Evolutionary conservation across 495 filamentous ascomycete species (phyloP).

Genomic region (Durotheca rogersii): DNA sequence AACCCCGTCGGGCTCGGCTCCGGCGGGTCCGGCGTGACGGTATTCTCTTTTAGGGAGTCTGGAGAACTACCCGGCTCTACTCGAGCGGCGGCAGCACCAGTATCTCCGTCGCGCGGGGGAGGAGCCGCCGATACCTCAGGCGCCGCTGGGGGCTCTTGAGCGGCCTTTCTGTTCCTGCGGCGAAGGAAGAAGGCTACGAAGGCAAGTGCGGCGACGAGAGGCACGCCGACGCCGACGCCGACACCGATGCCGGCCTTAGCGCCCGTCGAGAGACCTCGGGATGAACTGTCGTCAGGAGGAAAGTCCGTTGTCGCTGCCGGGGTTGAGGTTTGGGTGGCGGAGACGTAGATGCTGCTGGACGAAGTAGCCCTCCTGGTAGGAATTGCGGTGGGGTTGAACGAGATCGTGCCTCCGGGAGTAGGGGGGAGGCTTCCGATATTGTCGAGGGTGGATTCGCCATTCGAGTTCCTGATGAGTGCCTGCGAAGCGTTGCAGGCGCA

Average conservation of each 20-base stretch:
- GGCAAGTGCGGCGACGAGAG: background rate
- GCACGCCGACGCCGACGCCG: constrained; percentile 5
- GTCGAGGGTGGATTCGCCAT: constrained; percentile 17
- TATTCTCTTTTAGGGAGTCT: constrained; percentile 1
- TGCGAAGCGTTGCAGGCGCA: constrained; percentile 20
- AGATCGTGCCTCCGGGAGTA: constrained; percentile 9
- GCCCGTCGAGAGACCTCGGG: constrained; percentile 2
- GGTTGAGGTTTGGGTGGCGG: too few species aligned
- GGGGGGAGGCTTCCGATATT: constrained; percentile 6
- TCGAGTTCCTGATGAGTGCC: constrained; percentile 23
- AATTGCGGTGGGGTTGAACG: constrained; percentile 10
- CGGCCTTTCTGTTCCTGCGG: background rate
- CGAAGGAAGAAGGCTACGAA: constrained; percentile 4
- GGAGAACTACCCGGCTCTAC: background rate
- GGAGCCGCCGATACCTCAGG: background rate
- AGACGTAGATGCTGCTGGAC: too few species aligned
- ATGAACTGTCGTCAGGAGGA: background rate
- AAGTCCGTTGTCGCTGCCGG: background rate
- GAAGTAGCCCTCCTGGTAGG: constrained; percentile 1
- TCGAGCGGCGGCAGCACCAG: background rate
- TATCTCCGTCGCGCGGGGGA: background rate
- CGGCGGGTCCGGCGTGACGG: constrained; percentile 3
- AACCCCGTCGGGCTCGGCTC: constrained; percentile 4
- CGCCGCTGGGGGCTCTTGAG: background rate
- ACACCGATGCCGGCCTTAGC: constrained; percentile 7